Evolutionary conservation across 2,329 filamentous ascomycete genomes (phyloP), one percentile per base, ranked within the genome.

Genomic region (Chrysoporthe puriensis): DNA sequence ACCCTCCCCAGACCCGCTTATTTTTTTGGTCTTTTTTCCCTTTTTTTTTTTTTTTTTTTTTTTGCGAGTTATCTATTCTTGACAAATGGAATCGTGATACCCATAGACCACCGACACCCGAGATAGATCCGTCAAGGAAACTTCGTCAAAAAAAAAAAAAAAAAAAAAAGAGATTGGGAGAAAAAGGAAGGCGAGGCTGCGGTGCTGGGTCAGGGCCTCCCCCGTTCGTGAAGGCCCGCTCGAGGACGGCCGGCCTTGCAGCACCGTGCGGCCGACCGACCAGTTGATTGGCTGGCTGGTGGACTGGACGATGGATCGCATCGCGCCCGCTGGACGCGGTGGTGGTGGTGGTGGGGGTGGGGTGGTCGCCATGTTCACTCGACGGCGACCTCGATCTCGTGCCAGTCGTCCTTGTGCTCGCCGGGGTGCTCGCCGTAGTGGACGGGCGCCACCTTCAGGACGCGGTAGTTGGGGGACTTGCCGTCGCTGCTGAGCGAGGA

Each of bases 401-500:
- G 77, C 76, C 80, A 88, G 80, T 89, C 87, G 58, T 79, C 81
- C 79, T 86, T 83, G 80, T 86, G 80, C 66, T 84, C 85, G 70
- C 82, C 86, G 32, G 79, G 79, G 77, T 87, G 85, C 81, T 86
- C 86, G 71, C 88, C 88, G 78, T 82, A 88, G 83, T 89, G 86
- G 68, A 90, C 87, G 44, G 87, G 87, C 34, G 86, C 85, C 67
- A 90, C 85, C 81, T 88, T 89, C 72, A 90, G 83, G 77, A 90
- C 85, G 68, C 83, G 82, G 72, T 80, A 78, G 74, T 70, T 80
- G 70, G 66, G 73, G 74, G 73, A 77, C 62, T 64, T 81, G 73
- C 74, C 77, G 70, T 77, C 77, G 76, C 82, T 85, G 69, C 83
- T 86, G 71, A 83, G 76, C 76, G 84, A 86, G 67, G 85, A 86